These are phyloP conservation scores for Lanmaoa rubissima DNA, from an alignment of 768 basidiomycete species.

Conservation along the genomic window DNA sequence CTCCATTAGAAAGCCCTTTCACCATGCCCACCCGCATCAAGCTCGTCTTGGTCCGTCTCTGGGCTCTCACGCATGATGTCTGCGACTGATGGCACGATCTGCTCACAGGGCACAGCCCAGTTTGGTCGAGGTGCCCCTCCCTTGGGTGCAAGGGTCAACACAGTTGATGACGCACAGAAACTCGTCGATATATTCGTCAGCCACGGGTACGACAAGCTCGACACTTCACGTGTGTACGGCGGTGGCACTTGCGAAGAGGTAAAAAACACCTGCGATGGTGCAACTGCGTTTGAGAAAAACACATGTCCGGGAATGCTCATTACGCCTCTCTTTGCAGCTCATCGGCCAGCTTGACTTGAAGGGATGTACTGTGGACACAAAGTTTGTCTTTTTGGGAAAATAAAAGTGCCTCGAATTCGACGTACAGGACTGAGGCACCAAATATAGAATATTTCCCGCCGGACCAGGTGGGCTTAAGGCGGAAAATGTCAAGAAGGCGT, in stretches of 20 bases:
- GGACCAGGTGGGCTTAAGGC: neutral
- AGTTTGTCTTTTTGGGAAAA: conserved; percentile 4
- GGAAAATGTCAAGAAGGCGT: neutral
- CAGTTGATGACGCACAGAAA: conserved; percentile 16
- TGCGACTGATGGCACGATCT: neutral
- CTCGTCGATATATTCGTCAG: conserved; percentile 18
- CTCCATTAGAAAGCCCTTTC: neutral
- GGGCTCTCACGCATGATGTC: neutral
- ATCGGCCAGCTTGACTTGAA: conserved; percentile 15
- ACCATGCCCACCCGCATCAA: conserved; percentile 7
- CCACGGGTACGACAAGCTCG: conserved; percentile 15
- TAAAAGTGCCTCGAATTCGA: neutral
- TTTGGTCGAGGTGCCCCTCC: conserved; percentile 14
- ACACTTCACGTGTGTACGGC: conserved; percentile 11
- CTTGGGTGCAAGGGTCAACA: conserved; percentile 11
- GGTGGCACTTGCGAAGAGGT: conserved; percentile 17
- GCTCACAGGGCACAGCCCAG: conserved; percentile 11
- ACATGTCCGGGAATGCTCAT: neutral
- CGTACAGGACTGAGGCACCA: neutral
- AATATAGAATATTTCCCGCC: conserved; percentile 35
- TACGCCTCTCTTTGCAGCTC: conserved; percentile 1
- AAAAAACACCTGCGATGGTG: neutral
- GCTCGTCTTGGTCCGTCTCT: conserved; percentile 4
- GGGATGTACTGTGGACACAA: conserved; percentile 21
- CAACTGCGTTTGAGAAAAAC: neutral